phyloP scores from a whole-genome alignment of 352 stramenopile genomes.

The Pythium aquatile region DNA sequence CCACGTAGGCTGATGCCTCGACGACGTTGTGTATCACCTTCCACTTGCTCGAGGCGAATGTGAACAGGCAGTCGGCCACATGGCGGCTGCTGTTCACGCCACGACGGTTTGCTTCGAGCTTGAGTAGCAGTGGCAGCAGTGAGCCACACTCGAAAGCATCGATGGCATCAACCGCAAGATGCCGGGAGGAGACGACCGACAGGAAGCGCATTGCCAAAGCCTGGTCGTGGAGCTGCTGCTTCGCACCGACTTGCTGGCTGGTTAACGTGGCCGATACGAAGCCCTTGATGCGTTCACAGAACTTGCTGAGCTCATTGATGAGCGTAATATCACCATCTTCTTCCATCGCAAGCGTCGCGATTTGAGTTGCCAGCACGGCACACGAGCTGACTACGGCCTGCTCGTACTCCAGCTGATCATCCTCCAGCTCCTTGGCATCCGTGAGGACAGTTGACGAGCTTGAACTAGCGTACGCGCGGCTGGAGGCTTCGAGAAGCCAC shows the following conservation, averaged over 20 bases:
- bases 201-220: constrained; percentile 24
- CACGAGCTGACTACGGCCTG: constrained; percentile 17
- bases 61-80: constrained; percentile 28
- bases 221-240: constrained; percentile 17
- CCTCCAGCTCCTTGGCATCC: constrained; percentile 12
- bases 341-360: constrained; percentile 26
- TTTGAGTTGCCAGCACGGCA: constrained; percentile 15
- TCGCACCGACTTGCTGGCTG: neutral
- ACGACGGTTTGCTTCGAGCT: constrained; percentile 17
- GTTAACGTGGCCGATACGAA: constrained; percentile 7
- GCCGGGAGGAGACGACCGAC: constrained; percentile 21
- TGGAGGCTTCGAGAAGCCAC: constrained; percentile 10
- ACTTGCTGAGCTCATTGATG: constrained; percentile 15
- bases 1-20: constrained; percentile 45
- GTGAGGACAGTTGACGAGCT: neutral
- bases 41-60: constrained; percentile 59
- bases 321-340: constrained; percentile 17
- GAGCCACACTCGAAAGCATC: constrained; percentile 20
- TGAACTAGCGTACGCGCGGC: neutral
- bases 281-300: constrained; percentile 18
- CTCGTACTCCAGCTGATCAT: constrained; percentile 25
- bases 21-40: constrained; percentile 49
- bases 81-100: constrained; percentile 25
- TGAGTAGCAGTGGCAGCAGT: constrained; percentile 15
- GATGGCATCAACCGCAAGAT: constrained; percentile 18